These are phyloP conservation scores for Mangifera indica DNA, from an alignment of 345 rosid genomes.

Conservation along the genomic window DNA sequence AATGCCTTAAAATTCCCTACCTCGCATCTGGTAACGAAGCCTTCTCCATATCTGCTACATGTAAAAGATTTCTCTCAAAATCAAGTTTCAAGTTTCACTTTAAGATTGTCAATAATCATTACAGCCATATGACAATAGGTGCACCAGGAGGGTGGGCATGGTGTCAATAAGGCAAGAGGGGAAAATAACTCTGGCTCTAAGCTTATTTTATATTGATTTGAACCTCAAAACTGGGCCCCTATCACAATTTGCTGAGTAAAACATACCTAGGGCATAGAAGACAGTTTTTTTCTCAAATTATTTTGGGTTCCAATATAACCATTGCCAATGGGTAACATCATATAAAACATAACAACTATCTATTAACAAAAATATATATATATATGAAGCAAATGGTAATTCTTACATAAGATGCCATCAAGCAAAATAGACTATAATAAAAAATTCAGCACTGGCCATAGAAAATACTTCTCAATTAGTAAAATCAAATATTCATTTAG, in stretches of 20 bases:
- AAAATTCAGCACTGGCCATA: not conserved
- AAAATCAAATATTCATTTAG: not conserved
- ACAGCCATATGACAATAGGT: not conserved
- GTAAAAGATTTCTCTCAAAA: constrained; percentile 11
- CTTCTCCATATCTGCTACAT: constrained; percentile 28
- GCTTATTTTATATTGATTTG: not conserved
- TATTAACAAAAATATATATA: not conserved
- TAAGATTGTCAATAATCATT: not conserved
- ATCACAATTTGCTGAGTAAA: not conserved
- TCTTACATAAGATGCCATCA: not conserved
- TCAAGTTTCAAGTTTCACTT: not conserved
- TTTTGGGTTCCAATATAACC: not conserved
- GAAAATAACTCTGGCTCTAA: not conserved
- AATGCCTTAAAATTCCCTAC: constrained; percentile 3
- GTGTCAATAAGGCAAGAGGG: not conserved
- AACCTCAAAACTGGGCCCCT: not conserved
- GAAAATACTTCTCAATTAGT: not conserved
- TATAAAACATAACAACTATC: not conserved
- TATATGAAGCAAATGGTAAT: not conserved
- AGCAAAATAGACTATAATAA: not conserved
- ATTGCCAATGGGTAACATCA: not conserved
- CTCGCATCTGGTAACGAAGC: constrained; percentile 23
- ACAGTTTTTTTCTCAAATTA: not conserved
- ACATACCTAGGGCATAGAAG: not conserved
- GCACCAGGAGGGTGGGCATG: not conserved